Evolutionary conservation across 148 eudicot species (phyloP).

Genomic region (Tetragonia tetragonoides): DNA sequence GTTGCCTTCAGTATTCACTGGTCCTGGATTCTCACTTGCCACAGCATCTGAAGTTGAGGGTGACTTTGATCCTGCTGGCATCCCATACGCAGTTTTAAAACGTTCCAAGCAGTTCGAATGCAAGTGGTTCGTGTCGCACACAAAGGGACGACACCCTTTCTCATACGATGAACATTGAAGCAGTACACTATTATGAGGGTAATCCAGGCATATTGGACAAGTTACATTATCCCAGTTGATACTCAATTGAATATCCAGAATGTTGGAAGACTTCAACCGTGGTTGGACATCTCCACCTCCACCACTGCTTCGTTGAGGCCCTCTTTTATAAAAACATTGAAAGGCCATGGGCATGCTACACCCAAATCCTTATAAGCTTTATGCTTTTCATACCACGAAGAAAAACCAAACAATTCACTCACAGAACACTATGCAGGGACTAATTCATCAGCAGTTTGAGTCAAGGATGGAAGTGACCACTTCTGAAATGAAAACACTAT

Average conservation of each 20-base stretch:
- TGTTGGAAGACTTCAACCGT: conserved; percentile 27
- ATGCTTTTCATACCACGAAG: conserved; percentile 14
- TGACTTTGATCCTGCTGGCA: conserved; percentile 45
- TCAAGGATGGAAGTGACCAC: background rate
- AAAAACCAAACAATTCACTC: conserved; percentile 5
- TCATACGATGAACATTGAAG: conserved; percentile 90
- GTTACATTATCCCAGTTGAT: conserved; percentile 69
- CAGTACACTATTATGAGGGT: conserved; percentile 85
- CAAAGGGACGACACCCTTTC: conserved; percentile 85
- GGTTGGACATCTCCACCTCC: conserved; percentile 32
- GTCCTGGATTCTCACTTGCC: conserved; percentile 29
- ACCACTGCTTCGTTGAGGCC: conserved; percentile 27
- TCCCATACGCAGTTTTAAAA: conserved; percentile 69
- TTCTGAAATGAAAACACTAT: conserved; percentile 15
- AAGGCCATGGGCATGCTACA: conserved; percentile 39
- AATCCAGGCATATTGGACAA: conserved; percentile 93
- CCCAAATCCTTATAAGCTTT: conserved; percentile 15
- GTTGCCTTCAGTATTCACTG: conserved; percentile 31
- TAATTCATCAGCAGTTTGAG: conserved; percentile 9
- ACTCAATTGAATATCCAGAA: conserved; percentile 49
- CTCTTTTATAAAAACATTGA: conserved; percentile 46
- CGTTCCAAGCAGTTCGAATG: conserved; percentile 95
- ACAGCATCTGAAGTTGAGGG: conserved; percentile 33
- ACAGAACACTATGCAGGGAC: conserved; percentile 1
- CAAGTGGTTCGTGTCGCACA: conserved; percentile 87